These are phyloP conservation scores for Cystoderma amianthinum DNA, from an alignment of 768 basidiomycete genomes.

Conservation along the genomic window DNA sequence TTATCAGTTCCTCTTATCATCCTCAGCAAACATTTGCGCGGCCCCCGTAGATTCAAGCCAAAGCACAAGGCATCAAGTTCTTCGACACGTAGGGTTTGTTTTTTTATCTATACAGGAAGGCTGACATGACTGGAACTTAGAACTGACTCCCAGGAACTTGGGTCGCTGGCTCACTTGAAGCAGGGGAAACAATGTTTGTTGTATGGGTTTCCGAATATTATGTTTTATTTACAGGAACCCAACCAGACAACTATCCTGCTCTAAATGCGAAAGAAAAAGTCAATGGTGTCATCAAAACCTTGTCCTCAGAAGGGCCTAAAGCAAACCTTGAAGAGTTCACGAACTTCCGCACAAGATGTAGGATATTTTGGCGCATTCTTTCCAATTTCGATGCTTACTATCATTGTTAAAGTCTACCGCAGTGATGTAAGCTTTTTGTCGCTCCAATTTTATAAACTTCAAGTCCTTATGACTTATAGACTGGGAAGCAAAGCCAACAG, in stretches of 20 bases:
- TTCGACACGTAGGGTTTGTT: constrained; percentile 57
- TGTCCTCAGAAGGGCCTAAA: constrained; percentile 60
- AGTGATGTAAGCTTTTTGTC: too few relatives aligned
- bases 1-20: background rate
- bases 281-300: constrained; percentile 52
- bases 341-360: constrained; percentile 71
- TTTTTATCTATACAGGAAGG: constrained; percentile 19
- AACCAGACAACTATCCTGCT: background rate
- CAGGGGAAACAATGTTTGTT: background rate
- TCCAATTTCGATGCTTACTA: too few relatives aligned
- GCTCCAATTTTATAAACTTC: too few relatives aligned
- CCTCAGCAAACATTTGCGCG: constrained; percentile 2
- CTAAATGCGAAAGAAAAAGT: constrained; percentile 17
- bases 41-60: constrained; percentile 58
- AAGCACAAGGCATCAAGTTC: constrained; percentile 65
- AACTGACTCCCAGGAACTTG: background rate
- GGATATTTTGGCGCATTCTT: constrained; percentile 12
- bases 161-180: background rate
- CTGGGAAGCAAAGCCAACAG: constrained; percentile 66
- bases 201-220: background rate
- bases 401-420: too few relatives aligned
- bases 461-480: too few relatives aligned
- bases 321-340: constrained; percentile 61
- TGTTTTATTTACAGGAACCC: background rate
- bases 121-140: constrained; percentile 21